Base-by-base conservation (phyloP, 1,284 basidiomycete species). In the Apiotrichum domesticum region DNA sequence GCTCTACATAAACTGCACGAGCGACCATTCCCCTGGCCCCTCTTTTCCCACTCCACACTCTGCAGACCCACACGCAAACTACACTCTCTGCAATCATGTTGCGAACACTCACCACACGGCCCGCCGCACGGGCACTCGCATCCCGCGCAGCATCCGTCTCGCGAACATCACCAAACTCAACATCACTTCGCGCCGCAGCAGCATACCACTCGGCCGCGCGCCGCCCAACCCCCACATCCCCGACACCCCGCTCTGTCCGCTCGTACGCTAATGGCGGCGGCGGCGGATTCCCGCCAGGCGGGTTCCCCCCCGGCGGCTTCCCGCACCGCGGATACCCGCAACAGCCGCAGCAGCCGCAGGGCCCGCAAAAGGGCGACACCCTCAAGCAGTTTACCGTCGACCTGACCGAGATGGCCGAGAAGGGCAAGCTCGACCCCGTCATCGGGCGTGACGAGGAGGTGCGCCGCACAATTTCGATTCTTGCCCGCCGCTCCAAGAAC, bases 381-480 rank as follows among this genome's bases (percentile, higher is more conserved):
- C 75, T 92, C 68, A 88, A 88, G 67, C 86, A 91, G 83, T 90
- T 85, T 69, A 88, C 87, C 55, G 79, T 87, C 6, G 92, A 95
- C 69, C 75, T 95, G 35, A 95, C 90, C 0, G 85, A 89, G 65
- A 78, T 92, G 62, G 92, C 92, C 3, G 82, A 79, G 63, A 79
- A 87, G 50, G 91, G 91, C 39, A 91, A 92, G 71, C 80, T 95
- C 4, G 92, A 95, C 73, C 92, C 92, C 1, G 86, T 86, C 7
- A 94, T 95, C 71, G 91, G 91, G 2, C 79, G 90, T 65, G 90
- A 92, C 65, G 88, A 91, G 77, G 94, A 96, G 77, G 95, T 96
- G 61, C 83, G 87, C 29, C 79, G 93, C 46, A 90, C 90, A 0
- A 88, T 95, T 57, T 29, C 21, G 75, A 94, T 75, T 11, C 65